These are phyloP conservation scores for Eutrema japonicum DNA, from an alignment of 345 rosid genomes.

Conservation along the genomic window DNA sequence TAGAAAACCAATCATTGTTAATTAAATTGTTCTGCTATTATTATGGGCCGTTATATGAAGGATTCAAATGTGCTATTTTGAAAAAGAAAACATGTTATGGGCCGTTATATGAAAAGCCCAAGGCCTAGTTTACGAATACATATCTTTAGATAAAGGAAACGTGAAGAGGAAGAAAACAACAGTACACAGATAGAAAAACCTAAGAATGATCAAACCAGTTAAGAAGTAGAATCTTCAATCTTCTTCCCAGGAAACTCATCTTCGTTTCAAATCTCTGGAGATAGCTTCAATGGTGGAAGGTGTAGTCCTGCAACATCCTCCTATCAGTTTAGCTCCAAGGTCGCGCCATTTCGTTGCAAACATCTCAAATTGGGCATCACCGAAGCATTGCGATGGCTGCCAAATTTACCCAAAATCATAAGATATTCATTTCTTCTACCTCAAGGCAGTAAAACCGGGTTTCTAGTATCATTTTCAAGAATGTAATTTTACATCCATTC, in stretches of 20 bases:
- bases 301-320: constrained; percentile 88
- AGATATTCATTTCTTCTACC: background rate
- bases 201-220: constrained; percentile 26
- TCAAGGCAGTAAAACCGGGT: background rate
- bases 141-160: constrained; percentile 13
- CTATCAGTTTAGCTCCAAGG: constrained; percentile 81
- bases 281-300: constrained; percentile 74
- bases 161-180: constrained; percentile 32
- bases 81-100: background rate
- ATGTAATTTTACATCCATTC: background rate
- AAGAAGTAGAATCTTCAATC: constrained; percentile 12
- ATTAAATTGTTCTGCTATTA: too few species aligned
- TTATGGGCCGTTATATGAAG: too few species aligned
- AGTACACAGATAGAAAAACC: background rate
- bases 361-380: constrained; percentile 66
- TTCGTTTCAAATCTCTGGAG: constrained; percentile 58
- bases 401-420: background rate
- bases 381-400: constrained; percentile 85
- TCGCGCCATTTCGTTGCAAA: constrained; percentile 72
- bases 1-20: too few species aligned
- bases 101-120: constrained; percentile 11
- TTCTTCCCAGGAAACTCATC: constrained; percentile 36
- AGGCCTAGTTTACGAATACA: constrained; percentile 29
- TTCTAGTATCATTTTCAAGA: background rate
- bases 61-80: too few species aligned